Conservation (phyloP, 1,284 basidiomycete species). For the Naganishia sp. region DNA sequence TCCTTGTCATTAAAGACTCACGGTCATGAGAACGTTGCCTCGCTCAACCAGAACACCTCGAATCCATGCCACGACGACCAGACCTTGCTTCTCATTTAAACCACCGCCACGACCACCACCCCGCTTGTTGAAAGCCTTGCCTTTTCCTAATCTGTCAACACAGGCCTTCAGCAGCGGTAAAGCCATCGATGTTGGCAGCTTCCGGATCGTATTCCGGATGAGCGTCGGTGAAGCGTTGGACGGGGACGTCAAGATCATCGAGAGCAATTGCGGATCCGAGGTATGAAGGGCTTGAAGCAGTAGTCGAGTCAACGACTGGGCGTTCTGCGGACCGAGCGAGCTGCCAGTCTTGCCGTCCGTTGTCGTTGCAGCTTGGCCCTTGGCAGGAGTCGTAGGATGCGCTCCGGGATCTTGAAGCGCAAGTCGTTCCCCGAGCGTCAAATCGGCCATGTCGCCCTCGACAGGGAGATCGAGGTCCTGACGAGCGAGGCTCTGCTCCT, state of each 20-base stretch:
- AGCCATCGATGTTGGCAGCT: slow-evolving; percentile 85
- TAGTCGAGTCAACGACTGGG: slow-evolving; percentile 87
- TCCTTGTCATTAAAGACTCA: slow-evolving; percentile 54
- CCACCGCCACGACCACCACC: slow-evolving; percentile 70
- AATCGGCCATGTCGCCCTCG: slow-evolving; percentile 81
- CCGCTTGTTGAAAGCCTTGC: slow-evolving; percentile 64
- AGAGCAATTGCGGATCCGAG: slow-evolving; percentile 81
- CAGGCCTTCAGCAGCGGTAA: slow-evolving; percentile 85
- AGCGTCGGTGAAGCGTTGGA: slow-evolving; percentile 76
- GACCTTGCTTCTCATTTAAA: slow-evolving; percentile 81
- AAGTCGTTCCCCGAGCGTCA: slow-evolving; percentile 82
- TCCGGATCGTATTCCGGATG: slow-evolving; percentile 83
- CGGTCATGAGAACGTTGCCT: slow-evolving; percentile 91
- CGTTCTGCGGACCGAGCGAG: slow-evolving; percentile 62
- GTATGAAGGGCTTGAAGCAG: slow-evolving; percentile 96
- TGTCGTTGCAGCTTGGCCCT: slow-evolving; percentile 41
- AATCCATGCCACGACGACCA: slow-evolving; percentile 83
- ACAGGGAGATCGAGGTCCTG: slow-evolving; percentile 54
- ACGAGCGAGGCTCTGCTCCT: slow-evolving; percentile 52
- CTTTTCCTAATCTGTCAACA: slow-evolving; percentile 82
- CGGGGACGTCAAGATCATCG: slow-evolving; percentile 69
- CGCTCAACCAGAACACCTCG: slow-evolving; percentile 83
- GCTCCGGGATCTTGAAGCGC: slow-evolving; percentile 50
- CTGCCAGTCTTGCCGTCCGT: slow-evolving; percentile 35
- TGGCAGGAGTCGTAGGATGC: slow-evolving; percentile 59